phyloP scores from a whole-genome alignment of 2,329 filamentous ascomycete genomes.

The Sclerotinia sclerotiorum region DNA sequence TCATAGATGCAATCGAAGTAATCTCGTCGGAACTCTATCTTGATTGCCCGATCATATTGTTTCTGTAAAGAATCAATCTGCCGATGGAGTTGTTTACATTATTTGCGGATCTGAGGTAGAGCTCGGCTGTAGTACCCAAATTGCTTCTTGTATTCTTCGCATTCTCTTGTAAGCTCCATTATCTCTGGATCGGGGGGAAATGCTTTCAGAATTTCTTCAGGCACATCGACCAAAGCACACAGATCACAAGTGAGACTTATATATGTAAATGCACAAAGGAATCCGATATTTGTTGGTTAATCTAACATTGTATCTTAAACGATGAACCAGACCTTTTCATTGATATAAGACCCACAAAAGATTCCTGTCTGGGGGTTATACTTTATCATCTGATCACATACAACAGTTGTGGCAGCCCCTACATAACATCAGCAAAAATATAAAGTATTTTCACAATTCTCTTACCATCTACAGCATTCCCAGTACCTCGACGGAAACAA shows the following conservation, averaged over 20 bases:
- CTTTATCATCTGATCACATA: neutral
- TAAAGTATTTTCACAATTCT: neutral
- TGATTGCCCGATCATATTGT: neutral
- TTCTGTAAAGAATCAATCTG: conserved; percentile 11
- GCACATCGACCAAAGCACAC: neutral
- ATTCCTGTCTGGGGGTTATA: neutral
- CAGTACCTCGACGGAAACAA: neutral
- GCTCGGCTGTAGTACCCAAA: neutral
- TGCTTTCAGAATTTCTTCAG: neutral
- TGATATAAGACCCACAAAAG: neutral
- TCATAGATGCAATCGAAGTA: neutral
- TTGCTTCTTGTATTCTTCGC: neutral
- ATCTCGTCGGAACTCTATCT: neutral
- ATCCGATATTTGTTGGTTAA: neutral
- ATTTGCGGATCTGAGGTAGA: neutral
- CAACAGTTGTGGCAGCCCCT: neutral
- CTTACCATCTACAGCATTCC: neutral
- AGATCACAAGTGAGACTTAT: neutral
- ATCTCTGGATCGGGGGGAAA: neutral
- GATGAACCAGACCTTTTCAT: neutral
- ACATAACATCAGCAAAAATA: neutral
- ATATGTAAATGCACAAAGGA: neutral
- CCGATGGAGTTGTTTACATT: neutral
- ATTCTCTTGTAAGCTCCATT: neutral
- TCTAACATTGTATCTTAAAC: neutral